Percentiles rank a stretch among this genome's conserved stretches.
These are phyloP conservation scores for Exophiala mesophila DNA, from an alignment of 2,329 filamentous ascomycete species.

Conservation along the genomic window DNA sequence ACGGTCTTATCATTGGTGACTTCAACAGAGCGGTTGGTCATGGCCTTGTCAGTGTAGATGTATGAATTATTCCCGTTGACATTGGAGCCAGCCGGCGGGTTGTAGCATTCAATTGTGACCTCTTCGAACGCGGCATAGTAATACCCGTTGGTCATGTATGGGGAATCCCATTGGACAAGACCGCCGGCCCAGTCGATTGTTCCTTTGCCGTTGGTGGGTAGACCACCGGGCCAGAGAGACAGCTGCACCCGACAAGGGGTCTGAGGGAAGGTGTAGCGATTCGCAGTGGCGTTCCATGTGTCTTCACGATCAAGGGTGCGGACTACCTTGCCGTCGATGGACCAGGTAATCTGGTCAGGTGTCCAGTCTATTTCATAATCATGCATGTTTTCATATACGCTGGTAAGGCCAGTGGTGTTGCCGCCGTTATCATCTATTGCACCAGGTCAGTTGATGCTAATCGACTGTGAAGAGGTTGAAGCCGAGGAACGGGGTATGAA, in stretches of 20 bases:
- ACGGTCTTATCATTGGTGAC: conserved; percentile 71
- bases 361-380: conserved; percentile 93
- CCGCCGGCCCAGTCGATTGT: conserved; percentile 92
- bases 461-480: neutral
- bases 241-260: conserved; percentile 86
- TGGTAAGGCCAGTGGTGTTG: conserved; percentile 58
- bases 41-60: conserved; percentile 61
- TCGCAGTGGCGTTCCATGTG: conserved; percentile 79
- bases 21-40: conserved; percentile 70
- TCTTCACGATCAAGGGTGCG: conserved; percentile 69
- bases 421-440: conserved; percentile 64
- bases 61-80: conserved; percentile 62
- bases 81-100: conserved; percentile 67
- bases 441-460: conserved; percentile 12
- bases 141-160: conserved; percentile 81
- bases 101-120: conserved; percentile 81
- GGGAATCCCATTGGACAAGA: conserved; percentile 75
- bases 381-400: conserved; percentile 76
- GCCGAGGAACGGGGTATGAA: conserved; percentile 18
- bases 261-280: conserved; percentile 84
- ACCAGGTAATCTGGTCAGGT: conserved; percentile 80
- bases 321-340: conserved; percentile 71
- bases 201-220: conserved; percentile 69
- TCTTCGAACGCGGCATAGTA: conserved; percentile 78
- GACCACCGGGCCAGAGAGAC: conserved; percentile 92